Evolutionary conservation across 768 basidiomycete species (phyloP).

Genomic region (Pleurotus pulmonarius): DNA sequence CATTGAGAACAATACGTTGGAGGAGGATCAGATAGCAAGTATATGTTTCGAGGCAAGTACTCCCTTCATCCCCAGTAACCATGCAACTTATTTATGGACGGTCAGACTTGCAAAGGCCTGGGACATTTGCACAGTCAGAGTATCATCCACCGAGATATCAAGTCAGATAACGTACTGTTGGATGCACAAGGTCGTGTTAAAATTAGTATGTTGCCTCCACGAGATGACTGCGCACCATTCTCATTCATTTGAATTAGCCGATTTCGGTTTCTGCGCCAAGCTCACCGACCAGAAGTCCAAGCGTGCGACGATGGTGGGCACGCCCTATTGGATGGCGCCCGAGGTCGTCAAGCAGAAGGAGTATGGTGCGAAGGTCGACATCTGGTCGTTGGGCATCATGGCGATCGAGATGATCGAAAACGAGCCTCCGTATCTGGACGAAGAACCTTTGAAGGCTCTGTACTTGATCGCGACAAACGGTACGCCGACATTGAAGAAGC

Average conservation of each 20-base stretch:
- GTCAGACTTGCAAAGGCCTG: slow-evolving; percentile 90
- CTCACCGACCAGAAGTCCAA: slow-evolving; percentile 95
- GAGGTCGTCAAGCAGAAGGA: slow-evolving; percentile 97
- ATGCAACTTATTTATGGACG: background rate
- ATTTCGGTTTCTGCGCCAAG: slow-evolving; percentile 96
- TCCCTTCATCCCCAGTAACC: background rate
- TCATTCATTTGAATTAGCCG: slow-evolving; percentile 48
- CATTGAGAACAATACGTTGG: slow-evolving; percentile 93
- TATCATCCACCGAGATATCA: slow-evolving; percentile 97
- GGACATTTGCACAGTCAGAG: slow-evolving; percentile 90
- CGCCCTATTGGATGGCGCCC: slow-evolving; percentile 99
- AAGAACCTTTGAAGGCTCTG: slow-evolving; percentile 91
- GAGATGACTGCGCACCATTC: background rate
- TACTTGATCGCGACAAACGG: slow-evolving; percentile 98
- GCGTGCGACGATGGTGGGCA: slow-evolving; percentile 97
- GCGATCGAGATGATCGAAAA: slow-evolving; percentile 99
- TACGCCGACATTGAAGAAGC: slow-evolving; percentile 95
- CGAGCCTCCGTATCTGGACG: slow-evolving; percentile 93
- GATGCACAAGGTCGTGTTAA: slow-evolving; percentile 93
- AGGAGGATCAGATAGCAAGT: slow-evolving; percentile 92
- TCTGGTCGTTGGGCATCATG: slow-evolving; percentile 98
- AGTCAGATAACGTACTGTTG: slow-evolving; percentile 92
- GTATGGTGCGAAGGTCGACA: slow-evolving; percentile 94
- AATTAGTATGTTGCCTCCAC: slow-evolving; percentile 68
- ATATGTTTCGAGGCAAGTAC: slow-evolving; percentile 83